Evolutionary conservation across 2,329 filamentous ascomycete species (phyloP).

Genomic region (Dothideomycetes sp.): DNA sequence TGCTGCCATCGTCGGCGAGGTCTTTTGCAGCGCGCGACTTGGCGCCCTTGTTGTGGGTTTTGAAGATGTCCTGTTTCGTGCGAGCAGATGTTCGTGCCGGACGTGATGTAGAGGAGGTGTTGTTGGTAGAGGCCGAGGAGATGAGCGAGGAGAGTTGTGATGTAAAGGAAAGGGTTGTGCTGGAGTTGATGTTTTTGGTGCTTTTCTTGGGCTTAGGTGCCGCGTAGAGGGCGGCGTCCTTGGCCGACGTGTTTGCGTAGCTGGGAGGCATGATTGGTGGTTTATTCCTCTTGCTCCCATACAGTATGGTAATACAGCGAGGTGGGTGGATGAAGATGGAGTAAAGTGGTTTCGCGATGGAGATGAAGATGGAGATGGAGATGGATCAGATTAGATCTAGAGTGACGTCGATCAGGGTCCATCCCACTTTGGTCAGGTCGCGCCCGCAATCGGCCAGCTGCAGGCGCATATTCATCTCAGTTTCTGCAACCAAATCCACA

Average conservation of each 20-base stretch:
- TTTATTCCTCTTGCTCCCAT: background rate
- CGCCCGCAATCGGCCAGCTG: too few species aligned
- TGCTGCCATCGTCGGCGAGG: slow-evolving; percentile 40
- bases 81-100: slow-evolving; percentile 41
- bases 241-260: slow-evolving; percentile 12
- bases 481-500: too few species aligned
- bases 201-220: slow-evolving; percentile 53
- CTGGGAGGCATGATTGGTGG: background rate
- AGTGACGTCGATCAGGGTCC: too few species aligned
- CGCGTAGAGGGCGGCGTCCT: slow-evolving; percentile 66
- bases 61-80: slow-evolving; percentile 59
- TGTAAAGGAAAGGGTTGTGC: slow-evolving; percentile 73
- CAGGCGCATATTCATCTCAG: too few species aligned
- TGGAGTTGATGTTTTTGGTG: slow-evolving; percentile 55
- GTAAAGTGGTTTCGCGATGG: too few species aligned
- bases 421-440: too few species aligned
- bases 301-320: too few species aligned
- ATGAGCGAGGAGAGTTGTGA: slow-evolving; percentile 78
- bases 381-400: too few species aligned
- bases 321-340: too few species aligned
- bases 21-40: slow-evolving; percentile 53
- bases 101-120: slow-evolving; percentile 24
- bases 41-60: slow-evolving; percentile 50
- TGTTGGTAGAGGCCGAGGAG: slow-evolving; percentile 32
- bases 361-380: too few species aligned